Conservation (phyloP, 768 basidiomycete genomes). For the Mycena maculata region DNA sequence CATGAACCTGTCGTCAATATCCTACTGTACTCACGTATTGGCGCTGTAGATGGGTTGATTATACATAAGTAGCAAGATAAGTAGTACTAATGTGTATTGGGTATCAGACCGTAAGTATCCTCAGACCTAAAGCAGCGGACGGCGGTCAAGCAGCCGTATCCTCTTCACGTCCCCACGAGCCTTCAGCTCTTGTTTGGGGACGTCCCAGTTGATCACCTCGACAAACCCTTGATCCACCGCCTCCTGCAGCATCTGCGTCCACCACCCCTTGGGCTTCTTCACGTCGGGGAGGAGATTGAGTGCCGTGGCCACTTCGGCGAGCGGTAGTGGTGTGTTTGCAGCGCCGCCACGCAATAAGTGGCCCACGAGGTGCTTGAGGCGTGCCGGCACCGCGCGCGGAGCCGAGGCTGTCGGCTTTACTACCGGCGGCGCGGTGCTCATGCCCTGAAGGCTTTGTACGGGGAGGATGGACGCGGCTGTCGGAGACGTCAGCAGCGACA, state of each 20-base stretch:
- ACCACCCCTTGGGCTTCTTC: neutral
- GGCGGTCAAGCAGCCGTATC: constrained; percentile 3
- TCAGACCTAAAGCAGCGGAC: constrained; percentile 1
- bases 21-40: neutral
- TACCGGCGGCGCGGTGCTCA: neutral
- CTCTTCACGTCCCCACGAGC: neutral
- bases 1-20: neutral
- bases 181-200: neutral
- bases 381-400: neutral
- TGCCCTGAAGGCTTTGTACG: too few species aligned
- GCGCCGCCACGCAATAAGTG: neutral
- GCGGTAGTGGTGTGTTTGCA: neutral
- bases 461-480: too few species aligned
- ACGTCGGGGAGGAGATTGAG: neutral
- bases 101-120: neutral
- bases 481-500: too few species aligned
- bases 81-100: neutral
- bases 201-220: neutral
- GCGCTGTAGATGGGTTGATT: neutral
- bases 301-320: neutral
- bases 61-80: neutral
- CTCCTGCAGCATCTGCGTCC: neutral
- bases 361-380: constrained; percentile 2
- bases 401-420: neutral
- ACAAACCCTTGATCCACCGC: neutral